These are phyloP conservation scores for Lentinula aciculospora DNA, from an alignment of 768 basidiomycete genomes.

Conservation along the genomic window DNA sequence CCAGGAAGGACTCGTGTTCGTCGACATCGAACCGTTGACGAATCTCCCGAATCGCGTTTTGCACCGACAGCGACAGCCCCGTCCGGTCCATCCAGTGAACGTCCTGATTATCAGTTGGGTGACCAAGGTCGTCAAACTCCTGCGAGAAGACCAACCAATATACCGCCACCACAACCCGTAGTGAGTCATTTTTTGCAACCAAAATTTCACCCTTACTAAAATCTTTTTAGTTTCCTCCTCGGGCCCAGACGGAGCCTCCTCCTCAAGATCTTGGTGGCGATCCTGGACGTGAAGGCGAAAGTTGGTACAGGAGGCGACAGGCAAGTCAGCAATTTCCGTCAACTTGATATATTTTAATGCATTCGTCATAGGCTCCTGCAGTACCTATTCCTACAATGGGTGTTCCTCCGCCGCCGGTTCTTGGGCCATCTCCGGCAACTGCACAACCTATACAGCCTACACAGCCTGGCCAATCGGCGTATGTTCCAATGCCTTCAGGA, in stretches of 20 bases:
- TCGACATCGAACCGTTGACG: neutral
- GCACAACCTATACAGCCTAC: conserved; percentile 8
- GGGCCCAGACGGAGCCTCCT: conserved; percentile 7
- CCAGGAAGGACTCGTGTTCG: neutral
- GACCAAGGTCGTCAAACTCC: neutral
- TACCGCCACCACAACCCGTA: neutral
- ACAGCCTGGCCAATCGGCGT: conserved; percentile 24
- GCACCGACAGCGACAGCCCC: neutral
- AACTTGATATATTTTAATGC: neutral
- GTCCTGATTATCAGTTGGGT: neutral
- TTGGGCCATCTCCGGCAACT: conserved; percentile 16
- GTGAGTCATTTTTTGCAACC: neutral
- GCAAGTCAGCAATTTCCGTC: neutral
- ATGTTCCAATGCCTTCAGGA: conserved; percentile 42
- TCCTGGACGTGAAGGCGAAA: neutral
- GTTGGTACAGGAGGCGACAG: neutral
- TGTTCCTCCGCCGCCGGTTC: conserved; percentile 21
- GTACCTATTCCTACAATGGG: conserved; percentile 8
- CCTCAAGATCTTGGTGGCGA: neutral
- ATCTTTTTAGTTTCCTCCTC: neutral
- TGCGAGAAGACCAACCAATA: neutral
- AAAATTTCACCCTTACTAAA: neutral
- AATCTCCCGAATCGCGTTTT: neutral
- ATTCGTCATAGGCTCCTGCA: neutral
- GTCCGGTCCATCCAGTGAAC: neutral